A percentile compares a stretch with the other conserved stretches of the same genome.
Evolutionary conservation across 129 eudicot genomes (phyloP).

Genomic region (Centaurea solstitialis): DNA sequence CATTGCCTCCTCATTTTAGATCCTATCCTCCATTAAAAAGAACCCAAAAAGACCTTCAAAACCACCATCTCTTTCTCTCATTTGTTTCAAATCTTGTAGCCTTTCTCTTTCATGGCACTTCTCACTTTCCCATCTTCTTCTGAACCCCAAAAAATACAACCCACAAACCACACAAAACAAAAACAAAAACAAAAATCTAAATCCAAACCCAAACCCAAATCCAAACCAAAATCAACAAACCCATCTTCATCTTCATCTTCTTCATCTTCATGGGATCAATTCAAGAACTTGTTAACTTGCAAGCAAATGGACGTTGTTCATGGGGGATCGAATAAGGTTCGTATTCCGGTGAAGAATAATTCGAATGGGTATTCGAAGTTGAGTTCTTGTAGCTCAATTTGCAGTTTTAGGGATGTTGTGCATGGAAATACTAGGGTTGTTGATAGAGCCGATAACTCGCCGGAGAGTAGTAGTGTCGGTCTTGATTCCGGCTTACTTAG

Average conservation of each 20-base stretch:
- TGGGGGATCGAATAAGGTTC: conserved; percentile 36
- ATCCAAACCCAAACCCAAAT: conserved; percentile 17
- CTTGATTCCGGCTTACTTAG: conserved; percentile 51
- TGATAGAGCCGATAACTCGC: conserved; percentile 81
- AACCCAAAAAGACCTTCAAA: conserved; percentile 25
- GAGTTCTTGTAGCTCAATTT: conserved; percentile 64
- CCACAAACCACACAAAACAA: conserved; percentile 34
- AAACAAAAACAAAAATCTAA: conserved; percentile 37
- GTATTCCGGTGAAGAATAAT: conserved; percentile 48
- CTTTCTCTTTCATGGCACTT: conserved; percentile 42
- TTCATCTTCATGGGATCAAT: conserved; percentile 71
- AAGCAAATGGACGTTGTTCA: conserved; percentile 56
- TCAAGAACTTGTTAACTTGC: conserved; percentile 83
- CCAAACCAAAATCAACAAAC: conserved; percentile 29
- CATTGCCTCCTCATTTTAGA: conserved; percentile 37
- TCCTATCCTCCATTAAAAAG: conserved; percentile 60
- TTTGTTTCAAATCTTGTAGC: neutral
- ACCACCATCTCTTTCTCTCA: conserved; percentile 30
- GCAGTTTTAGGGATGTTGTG: conserved; percentile 73
- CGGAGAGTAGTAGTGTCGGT: conserved; percentile 66
- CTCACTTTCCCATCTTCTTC: conserved; percentile 51
- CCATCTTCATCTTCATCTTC: conserved; percentile 31
- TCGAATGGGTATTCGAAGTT: conserved; percentile 34
- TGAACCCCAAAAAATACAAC: conserved; percentile 29
- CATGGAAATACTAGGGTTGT: conserved; percentile 83